Evolutionary conservation across 192 early-diverging fungal species (phyloP).

Genomic region (Linnemannia elongata): DNA sequence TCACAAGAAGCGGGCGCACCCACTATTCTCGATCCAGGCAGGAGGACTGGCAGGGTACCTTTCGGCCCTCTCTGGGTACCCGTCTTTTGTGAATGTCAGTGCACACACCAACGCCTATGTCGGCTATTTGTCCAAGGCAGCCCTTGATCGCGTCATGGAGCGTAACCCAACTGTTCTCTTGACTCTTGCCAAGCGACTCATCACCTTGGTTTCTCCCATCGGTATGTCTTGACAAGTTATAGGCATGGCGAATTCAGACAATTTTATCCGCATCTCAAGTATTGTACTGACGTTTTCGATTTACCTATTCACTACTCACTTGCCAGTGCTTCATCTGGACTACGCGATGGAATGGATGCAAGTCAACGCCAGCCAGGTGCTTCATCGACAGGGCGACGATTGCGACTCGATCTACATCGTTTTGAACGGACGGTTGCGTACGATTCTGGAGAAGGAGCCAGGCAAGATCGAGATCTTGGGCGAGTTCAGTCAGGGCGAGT

Average conservation of each 20-base stretch:
- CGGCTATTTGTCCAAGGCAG: constrained; percentile 87
- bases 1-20: constrained; percentile 37
- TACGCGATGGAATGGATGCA: constrained; percentile 96
- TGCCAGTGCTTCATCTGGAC: constrained; percentile 78
- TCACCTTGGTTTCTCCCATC: constrained; percentile 84
- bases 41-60: constrained; percentile 96
- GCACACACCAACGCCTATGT: constrained; percentile 87
- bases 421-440: constrained; percentile 91
- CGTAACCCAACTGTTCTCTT: constrained; percentile 86
- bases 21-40: constrained; percentile 81
- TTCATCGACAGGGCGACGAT: constrained; percentile 89
- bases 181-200: constrained; percentile 89
- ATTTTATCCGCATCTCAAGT: not conserved
- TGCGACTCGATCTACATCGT: constrained; percentile 94
- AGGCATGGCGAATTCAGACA: not conserved
- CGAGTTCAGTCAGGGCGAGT: constrained; percentile 96
- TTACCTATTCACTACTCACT: not conserved
- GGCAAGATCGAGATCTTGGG: constrained; percentile 85
- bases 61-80: constrained; percentile 91
- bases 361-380: constrained; percentile 91
- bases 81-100: constrained; percentile 87
- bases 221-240: constrained; percentile 61
- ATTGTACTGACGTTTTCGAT: constrained; percentile 6
- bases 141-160: constrained; percentile 89
- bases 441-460: constrained; percentile 77